Evolutionary conservation across 2,329 filamentous ascomycete species (phyloP).

Genomic region (Fusarium metavorans): DNA sequence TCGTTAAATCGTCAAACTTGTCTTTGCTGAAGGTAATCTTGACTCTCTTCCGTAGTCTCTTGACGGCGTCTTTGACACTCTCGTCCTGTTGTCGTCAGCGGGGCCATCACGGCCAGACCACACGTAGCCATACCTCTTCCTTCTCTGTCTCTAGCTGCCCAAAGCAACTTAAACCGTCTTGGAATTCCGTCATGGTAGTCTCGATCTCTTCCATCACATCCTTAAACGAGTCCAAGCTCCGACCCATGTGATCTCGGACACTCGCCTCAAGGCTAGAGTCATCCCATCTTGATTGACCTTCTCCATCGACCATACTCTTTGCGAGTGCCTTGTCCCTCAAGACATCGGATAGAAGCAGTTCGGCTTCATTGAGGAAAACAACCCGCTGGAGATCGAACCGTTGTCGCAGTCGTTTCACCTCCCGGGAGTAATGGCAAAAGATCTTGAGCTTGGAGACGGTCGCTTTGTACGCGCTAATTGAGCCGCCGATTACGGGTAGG

Average conservation of each 20-base stretch:
- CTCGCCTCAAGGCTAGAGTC: neutral
- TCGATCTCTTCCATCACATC: neutral
- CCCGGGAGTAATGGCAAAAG: conserved; percentile 8
- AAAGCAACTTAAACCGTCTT: neutral
- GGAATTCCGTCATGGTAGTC: neutral
- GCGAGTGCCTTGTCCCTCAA: neutral
- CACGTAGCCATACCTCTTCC: neutral
- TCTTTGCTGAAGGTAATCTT: neutral
- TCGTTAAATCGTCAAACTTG: neutral
- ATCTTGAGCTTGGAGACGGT: neutral
- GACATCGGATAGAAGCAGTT: neutral
- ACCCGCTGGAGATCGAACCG: neutral
- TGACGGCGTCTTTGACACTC: neutral
- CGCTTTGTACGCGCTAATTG: neutral
- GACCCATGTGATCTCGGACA: neutral
- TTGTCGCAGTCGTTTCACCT: neutral
- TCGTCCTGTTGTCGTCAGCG: neutral
- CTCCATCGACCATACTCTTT: neutral
- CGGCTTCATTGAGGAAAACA: conserved; percentile 2
- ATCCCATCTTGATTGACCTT: neutral
- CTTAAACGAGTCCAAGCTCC: neutral
- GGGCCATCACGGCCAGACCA: neutral
- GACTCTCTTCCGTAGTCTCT: neutral
- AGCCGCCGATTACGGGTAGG: neutral
- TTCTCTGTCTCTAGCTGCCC: neutral